phyloP scores from a whole-genome alignment of 1,284 basidiomycete genomes.

The Trichosporon asahii region DNA sequence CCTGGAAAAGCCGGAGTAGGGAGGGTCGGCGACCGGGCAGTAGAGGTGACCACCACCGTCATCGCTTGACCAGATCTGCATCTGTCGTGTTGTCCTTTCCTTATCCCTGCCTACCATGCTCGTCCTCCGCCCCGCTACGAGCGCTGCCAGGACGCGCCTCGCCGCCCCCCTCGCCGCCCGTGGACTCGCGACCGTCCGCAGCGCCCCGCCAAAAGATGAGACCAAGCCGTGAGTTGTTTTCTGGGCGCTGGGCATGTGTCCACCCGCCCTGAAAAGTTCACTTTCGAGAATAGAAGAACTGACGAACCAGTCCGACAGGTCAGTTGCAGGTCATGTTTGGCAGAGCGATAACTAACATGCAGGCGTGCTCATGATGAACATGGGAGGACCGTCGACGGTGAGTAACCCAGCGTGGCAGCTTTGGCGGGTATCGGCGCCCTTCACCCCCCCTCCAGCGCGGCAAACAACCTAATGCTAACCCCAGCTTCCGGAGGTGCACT shows the following conservation, averaged over 20 bases:
- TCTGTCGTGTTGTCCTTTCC: not conserved
- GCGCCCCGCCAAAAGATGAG: slow-evolving; percentile 10
- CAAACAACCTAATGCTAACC: slow-evolving; percentile 2
- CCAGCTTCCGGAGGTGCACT: slow-evolving; percentile 77
- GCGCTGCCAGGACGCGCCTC: not conserved
- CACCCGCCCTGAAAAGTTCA: not conserved
- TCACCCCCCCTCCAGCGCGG: too few species aligned
- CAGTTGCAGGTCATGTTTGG: not conserved
- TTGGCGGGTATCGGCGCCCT: too few species aligned
- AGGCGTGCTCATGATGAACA: slow-evolving; percentile 97
- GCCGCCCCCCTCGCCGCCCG: not conserved
- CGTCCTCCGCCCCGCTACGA: not conserved
- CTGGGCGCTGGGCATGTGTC: not conserved
- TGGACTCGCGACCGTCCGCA: slow-evolving; percentile 3
- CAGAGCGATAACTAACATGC: not conserved
- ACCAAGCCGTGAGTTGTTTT: slow-evolving; percentile 6
- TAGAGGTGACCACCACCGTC: not conserved
- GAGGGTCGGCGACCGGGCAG: not conserved
- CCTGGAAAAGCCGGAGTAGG: not conserved
- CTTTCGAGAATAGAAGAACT: not conserved
- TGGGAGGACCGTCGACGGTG: slow-evolving; percentile 94
- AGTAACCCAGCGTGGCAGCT: slow-evolving; percentile 42
- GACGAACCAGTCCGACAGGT: slow-evolving; percentile 5
- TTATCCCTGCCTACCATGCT: not conserved
- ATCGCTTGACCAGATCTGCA: not conserved